Evolutionary conservation across 1,139 yeast species (phyloP).

Genomic region (Blastobotrys petasosporus): DNA sequence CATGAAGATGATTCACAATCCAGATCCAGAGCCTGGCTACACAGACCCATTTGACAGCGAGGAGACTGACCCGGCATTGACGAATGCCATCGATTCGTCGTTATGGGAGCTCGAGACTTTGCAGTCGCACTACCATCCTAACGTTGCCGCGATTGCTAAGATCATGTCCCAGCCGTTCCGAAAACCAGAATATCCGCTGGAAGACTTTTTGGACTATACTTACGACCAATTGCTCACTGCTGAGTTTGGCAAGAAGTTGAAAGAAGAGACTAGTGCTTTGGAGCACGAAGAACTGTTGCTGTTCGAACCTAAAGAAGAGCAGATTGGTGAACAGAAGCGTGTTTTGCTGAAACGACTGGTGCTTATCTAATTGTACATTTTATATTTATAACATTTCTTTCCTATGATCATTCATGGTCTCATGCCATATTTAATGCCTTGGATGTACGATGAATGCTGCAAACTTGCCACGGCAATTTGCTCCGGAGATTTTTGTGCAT

Average conservation of each 20-base stretch:
- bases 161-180: constrained; percentile 86
- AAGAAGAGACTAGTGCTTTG: constrained; percentile 58
- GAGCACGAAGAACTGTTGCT: constrained; percentile 61
- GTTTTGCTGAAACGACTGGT: neutral
- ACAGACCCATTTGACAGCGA: constrained; percentile 61
- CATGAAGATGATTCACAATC: constrained; percentile 77
- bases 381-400: neutral
- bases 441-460: no score
- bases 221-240: constrained; percentile 68
- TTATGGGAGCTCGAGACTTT: constrained; percentile 86
- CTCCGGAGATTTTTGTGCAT: no score
- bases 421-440: no score
- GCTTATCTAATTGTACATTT: neutral
- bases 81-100: constrained; percentile 78
- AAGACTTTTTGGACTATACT: constrained; percentile 91
- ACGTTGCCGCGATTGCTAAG: constrained; percentile 85
- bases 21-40: constrained; percentile 33
- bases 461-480: no score
- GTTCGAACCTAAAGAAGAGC: constrained; percentile 28
- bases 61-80: constrained; percentile 68
- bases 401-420: no score
- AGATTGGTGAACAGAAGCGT: no score
- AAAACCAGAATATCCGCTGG: constrained; percentile 80
- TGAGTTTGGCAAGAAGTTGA: constrained; percentile 65
- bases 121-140: constrained; percentile 90